Evolutionary conservation across 768 basidiomycete species (phyloP), one percentile per base, ranked within the genome.

Genomic region (Gymnopilus junonius): DNA sequence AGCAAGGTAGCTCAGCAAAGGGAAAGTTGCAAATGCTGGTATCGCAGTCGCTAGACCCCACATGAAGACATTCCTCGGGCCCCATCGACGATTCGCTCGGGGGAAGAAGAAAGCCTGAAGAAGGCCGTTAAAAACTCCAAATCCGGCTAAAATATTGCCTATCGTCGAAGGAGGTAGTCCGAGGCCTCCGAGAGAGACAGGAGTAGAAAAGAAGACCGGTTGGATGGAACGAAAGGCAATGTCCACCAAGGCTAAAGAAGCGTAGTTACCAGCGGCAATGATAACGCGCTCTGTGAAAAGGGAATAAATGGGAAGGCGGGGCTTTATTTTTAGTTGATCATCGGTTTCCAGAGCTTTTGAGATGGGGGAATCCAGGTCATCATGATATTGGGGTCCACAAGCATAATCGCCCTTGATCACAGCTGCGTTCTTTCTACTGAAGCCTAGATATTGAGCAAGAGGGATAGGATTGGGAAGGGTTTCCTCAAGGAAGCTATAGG

Each of bases 141-240:
- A 87, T 7, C 76, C 55, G 4, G 88, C 83, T 27, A 92, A 77
- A 61, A 91, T 82, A 35, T 82, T 82, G 3, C 92, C 92, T 29
- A 93, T 93, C 5, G 71, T 74, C 3, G 84, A 77, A 3, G 91
- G 90, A 21, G 83, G 75, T n/a, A 93, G 75, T 6, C 89, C 90
- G 15, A 92, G 82, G 0, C 92, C 92, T 31, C 91, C 92, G 14
- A 87, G 78, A 29, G 80, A 79, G 57, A 87, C 76, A n/a, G 92
- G 89, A 12, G 90, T 92, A 14, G 90, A 85, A 56, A 85, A 80
- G 74, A 91, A 93, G 29, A 92, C 71, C 0, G 92, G 92, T 35
- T 88, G 87, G 11, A 93, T 75, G 5, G 87, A 81, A 51, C 85
- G 85, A 67, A 85, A 85, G 5, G 87, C 74, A 37, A 92, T 91